A percentile compares a stretch with the other conserved stretches of the same genome.
Evolutionary conservation across 768 basidiomycete species (phyloP).

Genomic region (Boletus insuetus): DNA sequence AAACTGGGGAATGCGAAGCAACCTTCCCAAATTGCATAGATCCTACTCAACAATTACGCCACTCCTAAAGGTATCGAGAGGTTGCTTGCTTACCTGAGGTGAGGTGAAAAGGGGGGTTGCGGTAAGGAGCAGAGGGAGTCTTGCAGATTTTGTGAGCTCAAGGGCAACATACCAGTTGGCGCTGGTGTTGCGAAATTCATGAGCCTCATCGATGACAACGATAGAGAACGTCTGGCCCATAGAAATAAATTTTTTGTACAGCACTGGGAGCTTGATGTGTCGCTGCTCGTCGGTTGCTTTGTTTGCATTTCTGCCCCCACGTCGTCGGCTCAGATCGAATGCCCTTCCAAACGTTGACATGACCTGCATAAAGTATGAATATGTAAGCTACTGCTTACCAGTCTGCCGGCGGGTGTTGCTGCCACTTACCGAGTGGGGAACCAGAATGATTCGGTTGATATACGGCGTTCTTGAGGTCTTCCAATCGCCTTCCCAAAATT

Average conservation of each 20-base stretch:
- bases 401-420: background rate
- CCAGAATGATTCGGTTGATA: slow-evolving; percentile 2
- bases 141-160: background rate
- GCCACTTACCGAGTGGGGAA: slow-evolving; percentile 4
- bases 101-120: slow-evolving; percentile 4
- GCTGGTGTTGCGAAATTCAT: slow-evolving; percentile 5
- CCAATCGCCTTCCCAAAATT: slow-evolving; percentile 9
- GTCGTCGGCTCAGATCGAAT: background rate
- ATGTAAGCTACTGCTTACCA: no score
- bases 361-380: slow-evolving; percentile 1
- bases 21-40: slow-evolving; percentile 4
- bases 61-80: no score
- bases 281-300: slow-evolving; percentile 1
- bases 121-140: slow-evolving; percentile 3
- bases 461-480: background rate
- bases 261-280: slow-evolving; percentile 6
- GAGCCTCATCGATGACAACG: background rate
- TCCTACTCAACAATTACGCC: background rate
- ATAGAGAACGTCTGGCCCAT: background rate
- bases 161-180: slow-evolving; percentile 3
- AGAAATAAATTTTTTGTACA: slow-evolving; percentile 5
- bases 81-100: background rate
- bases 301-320: slow-evolving; percentile 1
- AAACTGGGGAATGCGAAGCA: slow-evolving; percentile 2
- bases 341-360: slow-evolving; percentile 9